Conservation (phyloP, 148 eudicot species). For the Tetragonia tetragonoides region DNA sequence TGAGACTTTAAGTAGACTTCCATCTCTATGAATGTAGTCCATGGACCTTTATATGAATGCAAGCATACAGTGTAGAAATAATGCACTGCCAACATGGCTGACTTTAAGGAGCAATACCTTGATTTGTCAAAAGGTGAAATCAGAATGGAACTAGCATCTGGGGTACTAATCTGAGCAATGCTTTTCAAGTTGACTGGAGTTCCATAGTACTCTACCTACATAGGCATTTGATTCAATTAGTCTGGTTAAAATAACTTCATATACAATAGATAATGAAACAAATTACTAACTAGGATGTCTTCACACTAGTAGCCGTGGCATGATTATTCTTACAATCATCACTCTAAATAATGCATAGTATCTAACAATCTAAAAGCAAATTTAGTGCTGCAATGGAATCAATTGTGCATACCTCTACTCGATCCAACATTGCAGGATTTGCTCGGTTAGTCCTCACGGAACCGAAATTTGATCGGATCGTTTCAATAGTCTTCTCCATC, state of each 20-base stretch:
- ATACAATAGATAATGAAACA: background rate
- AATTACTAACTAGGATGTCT: background rate
- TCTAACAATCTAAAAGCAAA: background rate
- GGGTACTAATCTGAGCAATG: slow-evolving; percentile 90
- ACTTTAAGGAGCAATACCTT: slow-evolving; percentile 47
- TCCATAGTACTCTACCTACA: slow-evolving; percentile 94
- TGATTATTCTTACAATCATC: background rate
- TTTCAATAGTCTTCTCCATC: slow-evolving; percentile 96
- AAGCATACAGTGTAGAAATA: slow-evolving; percentile 8
- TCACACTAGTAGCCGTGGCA: background rate
- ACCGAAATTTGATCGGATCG: slow-evolving; percentile 59
- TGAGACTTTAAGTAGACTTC: background rate
- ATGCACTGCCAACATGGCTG: slow-evolving; percentile 7
- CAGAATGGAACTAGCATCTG: slow-evolving; percentile 82
- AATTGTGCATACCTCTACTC: slow-evolving; percentile 57
- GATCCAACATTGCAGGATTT: slow-evolving; percentile 82
- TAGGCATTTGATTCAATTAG: slow-evolving; percentile 9
- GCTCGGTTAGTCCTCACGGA: slow-evolving; percentile 88
- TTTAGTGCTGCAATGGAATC: background rate
- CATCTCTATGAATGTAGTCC: background rate
- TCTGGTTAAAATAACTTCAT: slow-evolving; percentile 8
- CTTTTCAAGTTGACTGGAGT: slow-evolving; percentile 85
- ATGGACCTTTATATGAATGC: background rate
- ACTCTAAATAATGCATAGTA: background rate
- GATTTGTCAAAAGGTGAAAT: slow-evolving; percentile 94